Base-by-base conservation (phyloP, 768 basidiomycete species). In the Phanerodontia chrysosporium region DNA sequence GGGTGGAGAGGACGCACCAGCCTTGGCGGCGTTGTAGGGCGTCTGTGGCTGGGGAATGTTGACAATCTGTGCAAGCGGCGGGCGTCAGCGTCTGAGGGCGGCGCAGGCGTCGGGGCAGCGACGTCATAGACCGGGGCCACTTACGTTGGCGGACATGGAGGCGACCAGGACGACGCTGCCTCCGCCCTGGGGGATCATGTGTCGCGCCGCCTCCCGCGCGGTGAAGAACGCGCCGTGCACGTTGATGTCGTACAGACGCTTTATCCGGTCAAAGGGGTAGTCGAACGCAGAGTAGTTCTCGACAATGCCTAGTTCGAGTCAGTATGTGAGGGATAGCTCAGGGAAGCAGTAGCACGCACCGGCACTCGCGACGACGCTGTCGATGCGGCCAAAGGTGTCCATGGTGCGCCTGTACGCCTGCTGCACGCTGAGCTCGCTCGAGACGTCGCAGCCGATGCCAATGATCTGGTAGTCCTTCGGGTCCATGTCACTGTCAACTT, bases 11-110 rank as follows among this genome's bases (percentile, higher is more conserved):
- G 4, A 66, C 79, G 66, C 65, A 86, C 88, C 92, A 35, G 92
- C 92, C 77, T 95, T 98, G 21, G 94, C 95, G 9, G 92, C 90
- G 73, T 98, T 98, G 73, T 98, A 98, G 0, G 95, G 94, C 3
- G 92, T 90, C 80, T 98, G 96, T 44, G 83, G 83, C 83, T 92
- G 95, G 45, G 95, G 95, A 56, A 91, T 82, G 71, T 95, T 95
- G 70, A 95, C 80, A 62, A 95, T 85, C 89, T 94, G 66, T 42
- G 32, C 14, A 44, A 60, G 7, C 52, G 29, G 57, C 52, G 61
- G 52, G 48, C 35, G 60, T 60, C 58, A 67, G 49, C 27, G 29
- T 56, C 25, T 54, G 54, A 21, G 18, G 24, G 30, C 51, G 52
- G 28, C 10, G 28, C 30, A 32, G 30, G 4, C 29, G 21, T 8